Conservation (phyloP, 768 basidiomycete species). For the Floccularia luteovirens region DNA sequence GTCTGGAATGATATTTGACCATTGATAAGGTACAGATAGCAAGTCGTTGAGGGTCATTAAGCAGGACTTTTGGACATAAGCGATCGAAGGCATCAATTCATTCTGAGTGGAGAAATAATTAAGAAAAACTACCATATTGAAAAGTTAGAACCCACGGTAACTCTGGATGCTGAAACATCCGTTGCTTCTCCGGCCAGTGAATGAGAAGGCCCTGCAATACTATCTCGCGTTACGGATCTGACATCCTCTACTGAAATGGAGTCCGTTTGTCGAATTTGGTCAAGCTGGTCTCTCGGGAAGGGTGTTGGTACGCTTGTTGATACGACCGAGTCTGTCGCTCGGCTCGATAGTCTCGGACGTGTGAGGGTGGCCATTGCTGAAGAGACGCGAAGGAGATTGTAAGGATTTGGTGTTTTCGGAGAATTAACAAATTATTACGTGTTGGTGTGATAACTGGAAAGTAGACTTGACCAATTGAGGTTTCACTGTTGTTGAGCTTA, state of each 20-base stretch:
- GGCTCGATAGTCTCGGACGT: conserved; percentile 20
- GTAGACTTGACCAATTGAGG: no score
- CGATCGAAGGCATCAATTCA: conserved; percentile 66
- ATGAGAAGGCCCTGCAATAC: conserved; percentile 9
- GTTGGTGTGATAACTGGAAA: no score
- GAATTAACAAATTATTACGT: no score
- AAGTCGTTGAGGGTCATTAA: conserved; percentile 67
- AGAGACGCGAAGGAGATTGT: not conserved
- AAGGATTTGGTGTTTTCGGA: not conserved
- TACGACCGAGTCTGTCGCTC: conserved; percentile 13
- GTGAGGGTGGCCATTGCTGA: conserved; percentile 30
- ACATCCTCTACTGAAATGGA: conserved; percentile 3
- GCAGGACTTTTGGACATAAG: conserved; percentile 66
- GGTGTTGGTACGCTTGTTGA: conserved; percentile 28
- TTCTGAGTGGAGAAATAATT: conserved; percentile 24
- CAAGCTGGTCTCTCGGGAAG: conserved; percentile 28
- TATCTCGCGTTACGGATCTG: conserved; percentile 2
- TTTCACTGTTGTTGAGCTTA: no score
- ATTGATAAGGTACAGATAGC: conserved; percentile 41
- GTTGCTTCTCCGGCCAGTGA: conserved; percentile 4
- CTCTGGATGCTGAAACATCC: not conserved
- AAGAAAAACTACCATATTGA: not conserved
- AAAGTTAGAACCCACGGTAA: no score
- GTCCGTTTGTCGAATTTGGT: conserved; percentile 8
- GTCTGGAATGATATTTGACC: conserved; percentile 51